Evolutionary conservation across 2,329 filamentous ascomycete species (phyloP).

Genomic region (Alternaria arbusti): DNA sequence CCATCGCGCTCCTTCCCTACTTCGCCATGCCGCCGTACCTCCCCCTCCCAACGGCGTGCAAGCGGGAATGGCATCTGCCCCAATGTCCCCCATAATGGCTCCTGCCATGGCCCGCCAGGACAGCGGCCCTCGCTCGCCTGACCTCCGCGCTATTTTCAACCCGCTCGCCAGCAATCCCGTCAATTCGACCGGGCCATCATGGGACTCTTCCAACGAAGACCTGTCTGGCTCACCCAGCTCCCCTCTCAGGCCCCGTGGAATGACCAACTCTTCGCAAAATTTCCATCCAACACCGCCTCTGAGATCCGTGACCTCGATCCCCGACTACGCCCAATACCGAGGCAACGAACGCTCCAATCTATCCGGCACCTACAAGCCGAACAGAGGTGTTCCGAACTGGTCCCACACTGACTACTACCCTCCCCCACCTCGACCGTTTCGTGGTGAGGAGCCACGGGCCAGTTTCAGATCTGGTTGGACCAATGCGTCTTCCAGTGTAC

Average conservation of each 20-base stretch:
- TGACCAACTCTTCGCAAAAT: constrained; percentile 41
- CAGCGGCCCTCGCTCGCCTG: constrained; percentile 36
- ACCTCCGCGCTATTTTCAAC: constrained; percentile 43
- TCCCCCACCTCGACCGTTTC: constrained; percentile 36
- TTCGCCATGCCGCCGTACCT: constrained; percentile 43
- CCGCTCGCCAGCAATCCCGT: constrained; percentile 46
- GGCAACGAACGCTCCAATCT: constrained; percentile 36
- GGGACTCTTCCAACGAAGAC: constrained; percentile 35
- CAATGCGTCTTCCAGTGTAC: constrained; percentile 62
- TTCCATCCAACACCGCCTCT: constrained; percentile 37
- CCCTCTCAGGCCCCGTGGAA: constrained; percentile 38
- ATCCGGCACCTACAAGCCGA: constrained; percentile 46
- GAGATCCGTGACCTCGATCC: constrained; percentile 47
- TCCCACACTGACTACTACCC: constrained; percentile 43
- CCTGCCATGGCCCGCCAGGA: constrained; percentile 31
- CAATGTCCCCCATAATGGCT: constrained; percentile 35
- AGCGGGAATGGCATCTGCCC: constrained; percentile 24
- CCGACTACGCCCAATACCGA: constrained; percentile 43
- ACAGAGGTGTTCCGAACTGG: constrained; percentile 46
- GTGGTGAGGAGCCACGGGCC: constrained; percentile 56
- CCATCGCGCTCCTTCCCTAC: constrained; percentile 50
- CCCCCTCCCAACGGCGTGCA: constrained; percentile 36
- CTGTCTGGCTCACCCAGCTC: constrained; percentile 10
- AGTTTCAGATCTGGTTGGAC: constrained; percentile 68
- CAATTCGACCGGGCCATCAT: constrained; percentile 29